A percentile compares a stretch with the other conserved stretches of the same genome.
Evolutionary conservation across 495 filamentous ascomycete genomes (phyloP).

Genomic region (Neurospora sp.): DNA sequence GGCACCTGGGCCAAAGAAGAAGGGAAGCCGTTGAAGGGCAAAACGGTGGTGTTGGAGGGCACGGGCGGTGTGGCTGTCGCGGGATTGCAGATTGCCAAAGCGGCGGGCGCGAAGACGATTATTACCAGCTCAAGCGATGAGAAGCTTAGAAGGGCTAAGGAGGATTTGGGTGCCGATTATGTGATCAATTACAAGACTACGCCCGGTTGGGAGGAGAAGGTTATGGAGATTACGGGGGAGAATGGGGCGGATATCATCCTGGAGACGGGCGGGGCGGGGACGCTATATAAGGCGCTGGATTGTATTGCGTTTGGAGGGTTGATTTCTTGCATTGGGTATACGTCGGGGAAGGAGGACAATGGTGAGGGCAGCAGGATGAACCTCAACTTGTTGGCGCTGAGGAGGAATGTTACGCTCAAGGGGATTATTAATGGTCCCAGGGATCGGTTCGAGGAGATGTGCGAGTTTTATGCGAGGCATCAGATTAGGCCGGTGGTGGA

Average conservation of each 20-base stretch:
- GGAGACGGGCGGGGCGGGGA: constrained; percentile 39
- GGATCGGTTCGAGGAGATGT: constrained; percentile 27
- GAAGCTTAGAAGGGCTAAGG: constrained; percentile 31
- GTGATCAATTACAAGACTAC: constrained; percentile 35
- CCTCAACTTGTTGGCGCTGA: constrained; percentile 27
- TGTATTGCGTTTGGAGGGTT: constrained; percentile 33
- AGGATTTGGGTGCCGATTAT: constrained; percentile 29
- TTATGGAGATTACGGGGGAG: constrained; percentile 24
- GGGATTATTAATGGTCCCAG: constrained; percentile 26
- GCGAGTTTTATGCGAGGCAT: constrained; percentile 22
- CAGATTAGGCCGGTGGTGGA: constrained; percentile 26
- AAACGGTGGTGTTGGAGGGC: constrained; percentile 35
- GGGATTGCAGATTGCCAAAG: constrained; percentile 30
- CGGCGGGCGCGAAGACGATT: constrained; percentile 25
- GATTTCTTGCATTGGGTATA: constrained; percentile 36
- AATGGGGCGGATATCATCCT: constrained; percentile 38
- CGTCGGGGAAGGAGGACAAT: constrained; percentile 31
- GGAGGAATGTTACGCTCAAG: constrained; percentile 27
- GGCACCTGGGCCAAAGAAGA: constrained; percentile 10
- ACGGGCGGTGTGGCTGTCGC: constrained; percentile 32
- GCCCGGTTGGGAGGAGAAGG: constrained; percentile 32
- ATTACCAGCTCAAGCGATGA: constrained; percentile 36
- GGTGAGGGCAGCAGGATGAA: constrained; percentile 25
- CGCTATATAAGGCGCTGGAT: constrained; percentile 30
- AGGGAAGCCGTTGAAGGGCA: constrained; percentile 8